These are phyloP conservation scores for baker's yeast (Saccharomyces cerevisiae) DNA, from an alignment of 805 yeast species.

Conservation along the genomic window DNA sequence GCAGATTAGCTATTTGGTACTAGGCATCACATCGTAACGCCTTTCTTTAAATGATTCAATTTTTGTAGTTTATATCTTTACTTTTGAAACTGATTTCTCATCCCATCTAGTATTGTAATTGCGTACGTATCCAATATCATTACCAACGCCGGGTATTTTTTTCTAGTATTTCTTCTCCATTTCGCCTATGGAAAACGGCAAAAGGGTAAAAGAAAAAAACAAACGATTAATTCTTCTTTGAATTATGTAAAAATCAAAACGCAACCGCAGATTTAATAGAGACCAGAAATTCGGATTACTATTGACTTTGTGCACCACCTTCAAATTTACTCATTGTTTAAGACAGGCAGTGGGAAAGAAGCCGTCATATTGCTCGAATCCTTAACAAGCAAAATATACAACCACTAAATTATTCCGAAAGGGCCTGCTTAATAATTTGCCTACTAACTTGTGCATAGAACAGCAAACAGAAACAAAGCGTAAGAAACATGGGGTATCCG, in stretches of 20 bases:
- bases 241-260: neutral
- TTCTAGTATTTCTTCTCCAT: neutral
- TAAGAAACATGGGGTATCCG: conserved; percentile 5
- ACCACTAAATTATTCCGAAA: neutral
- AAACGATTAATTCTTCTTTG: neutral
- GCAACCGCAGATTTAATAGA: neutral
- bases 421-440: neutral
- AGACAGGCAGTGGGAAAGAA: neutral
- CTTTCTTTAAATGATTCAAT: neutral
- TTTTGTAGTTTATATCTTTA: neutral
- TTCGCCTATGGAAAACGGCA: neutral
- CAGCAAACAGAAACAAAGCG: neutral
- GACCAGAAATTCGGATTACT: neutral
- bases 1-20: conserved; percentile 43
- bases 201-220: neutral
- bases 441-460: neutral
- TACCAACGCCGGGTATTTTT: neutral
- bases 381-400: neutral
- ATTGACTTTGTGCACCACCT: neutral
- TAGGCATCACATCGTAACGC: neutral
- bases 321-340: neutral
- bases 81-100: neutral
- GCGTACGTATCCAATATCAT: neutral
- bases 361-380: neutral
- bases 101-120: neutral